A percentile compares a stretch with the other conserved stretches of the same genome.
phyloP scores from a whole-genome alignment of 352 stramenopile species.

The Blastocystis sp. region DNA sequence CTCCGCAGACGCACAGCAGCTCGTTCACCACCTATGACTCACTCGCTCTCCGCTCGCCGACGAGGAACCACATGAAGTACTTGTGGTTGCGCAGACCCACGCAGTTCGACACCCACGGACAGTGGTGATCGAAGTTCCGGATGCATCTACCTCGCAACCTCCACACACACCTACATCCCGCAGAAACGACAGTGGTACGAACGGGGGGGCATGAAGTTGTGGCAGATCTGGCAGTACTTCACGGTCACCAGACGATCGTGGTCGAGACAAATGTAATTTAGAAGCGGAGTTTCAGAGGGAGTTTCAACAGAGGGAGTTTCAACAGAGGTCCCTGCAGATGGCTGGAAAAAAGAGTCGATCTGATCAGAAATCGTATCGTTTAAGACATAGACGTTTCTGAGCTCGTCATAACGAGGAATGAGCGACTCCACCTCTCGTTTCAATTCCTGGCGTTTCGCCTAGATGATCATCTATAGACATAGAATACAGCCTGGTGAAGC shows the following conservation, averaged over 20 bases:
- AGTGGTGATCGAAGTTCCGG: slow-evolving; percentile 80
- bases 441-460: neutral
- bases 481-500: neutral
- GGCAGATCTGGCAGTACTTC: slow-evolving; percentile 72
- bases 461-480: neutral
- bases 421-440: neutral
- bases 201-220: slow-evolving; percentile 74
- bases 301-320: neutral
- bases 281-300: neutral
- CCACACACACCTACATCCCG: slow-evolving; percentile 70
- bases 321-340: neutral
- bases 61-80: slow-evolving; percentile 84
- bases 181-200: slow-evolving; percentile 77
- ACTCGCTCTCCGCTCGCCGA: slow-evolving; percentile 14
- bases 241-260: neutral
- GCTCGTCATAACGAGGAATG: neutral
- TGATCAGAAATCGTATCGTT: neutral
- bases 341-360: neutral
- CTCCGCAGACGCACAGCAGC: slow-evolving; percentile 52
- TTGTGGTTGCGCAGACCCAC: slow-evolving; percentile 85
- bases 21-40: neutral
- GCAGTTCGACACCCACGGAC: slow-evolving; percentile 81
- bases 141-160: slow-evolving; percentile 71
- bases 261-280: neutral
- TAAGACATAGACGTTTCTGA: neutral